phyloP scores from a whole-genome alignment of 179 eudicot genomes.

The Corrigiola litoralis region DNA sequence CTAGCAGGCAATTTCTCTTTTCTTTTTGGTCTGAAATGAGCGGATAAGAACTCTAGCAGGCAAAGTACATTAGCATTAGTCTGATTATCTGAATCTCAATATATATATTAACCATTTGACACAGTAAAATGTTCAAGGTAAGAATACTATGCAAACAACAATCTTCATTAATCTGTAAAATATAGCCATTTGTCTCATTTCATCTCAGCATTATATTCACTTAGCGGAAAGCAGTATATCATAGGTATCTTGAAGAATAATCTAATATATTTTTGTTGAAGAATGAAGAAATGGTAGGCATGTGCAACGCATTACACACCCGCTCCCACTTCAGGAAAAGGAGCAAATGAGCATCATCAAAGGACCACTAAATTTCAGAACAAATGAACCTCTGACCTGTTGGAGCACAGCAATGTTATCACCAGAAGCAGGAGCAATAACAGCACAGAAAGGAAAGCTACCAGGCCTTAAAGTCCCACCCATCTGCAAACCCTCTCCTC shows the following conservation, averaged over 20 bases:
- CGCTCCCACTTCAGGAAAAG: background rate
- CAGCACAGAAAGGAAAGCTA: conserved; percentile 78
- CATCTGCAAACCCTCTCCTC: conserved; percentile 75
- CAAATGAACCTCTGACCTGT: conserved; percentile 44
- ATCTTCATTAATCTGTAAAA: background rate
- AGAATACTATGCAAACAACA: background rate
- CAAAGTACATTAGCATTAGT: background rate
- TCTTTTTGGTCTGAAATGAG: too few relatives aligned
- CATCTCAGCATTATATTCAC: background rate
- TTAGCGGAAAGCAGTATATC: background rate
- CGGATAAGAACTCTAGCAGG: too few relatives aligned
- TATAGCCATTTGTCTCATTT: background rate
- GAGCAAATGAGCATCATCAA: background rate
- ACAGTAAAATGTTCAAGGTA: too few relatives aligned
- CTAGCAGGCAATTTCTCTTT: too few relatives aligned
- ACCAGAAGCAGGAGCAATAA: conserved; percentile 68
- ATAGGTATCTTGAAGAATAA: background rate
- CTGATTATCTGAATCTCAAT: background rate
- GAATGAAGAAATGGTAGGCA: background rate
- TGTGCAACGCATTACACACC: conserved; percentile 16
- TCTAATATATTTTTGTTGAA: background rate
- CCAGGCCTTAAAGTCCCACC: conserved; percentile 42
- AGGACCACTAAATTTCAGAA: background rate
- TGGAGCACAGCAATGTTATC: conserved; percentile 67
- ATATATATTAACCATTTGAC: too few relatives aligned